Evolutionary conservation across 108 stramenopile species (phyloP).

Genomic region (Nannochloropsis salina): DNA sequence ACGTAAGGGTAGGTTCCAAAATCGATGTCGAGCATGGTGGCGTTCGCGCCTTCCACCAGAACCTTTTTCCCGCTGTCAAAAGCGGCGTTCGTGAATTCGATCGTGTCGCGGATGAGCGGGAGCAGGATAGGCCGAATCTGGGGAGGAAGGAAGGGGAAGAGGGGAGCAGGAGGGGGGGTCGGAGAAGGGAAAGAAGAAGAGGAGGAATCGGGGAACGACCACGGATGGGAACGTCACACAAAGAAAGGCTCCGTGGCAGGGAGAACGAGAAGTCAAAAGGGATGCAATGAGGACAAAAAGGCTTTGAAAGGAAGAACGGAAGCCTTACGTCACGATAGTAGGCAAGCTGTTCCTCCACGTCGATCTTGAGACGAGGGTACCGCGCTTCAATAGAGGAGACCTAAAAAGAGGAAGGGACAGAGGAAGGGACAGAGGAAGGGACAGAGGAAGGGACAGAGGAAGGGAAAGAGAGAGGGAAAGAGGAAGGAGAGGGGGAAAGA

Average conservation of each 20-base stretch:
- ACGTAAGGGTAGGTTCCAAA: constrained; percentile 99
- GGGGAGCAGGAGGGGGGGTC: background rate
- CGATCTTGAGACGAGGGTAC: constrained; percentile 70
- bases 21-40: constrained; percentile 98
- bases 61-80: constrained; percentile 80
- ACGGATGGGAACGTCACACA: background rate
- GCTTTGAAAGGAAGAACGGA: background rate
- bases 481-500: background rate
- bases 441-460: background rate
- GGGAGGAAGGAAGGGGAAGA: background rate
- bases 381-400: background rate
- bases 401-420: background rate
- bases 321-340: constrained; percentile 67
- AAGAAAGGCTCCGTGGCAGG: background rate
- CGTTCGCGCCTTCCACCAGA: constrained; percentile 97
- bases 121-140: constrained; percentile 26
- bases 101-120: constrained; percentile 68
- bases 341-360: constrained; percentile 73
- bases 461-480: background rate
- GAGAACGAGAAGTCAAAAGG: background rate
- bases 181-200: constrained; percentile 19
- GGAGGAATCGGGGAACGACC: background rate
- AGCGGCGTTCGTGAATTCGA: constrained; percentile 73
- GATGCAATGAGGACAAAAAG: background rate
- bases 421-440: background rate